phyloP scores from a whole-genome alignment of 1,139 yeast genomes.

The Zygosaccharomyces sapae region DNA sequence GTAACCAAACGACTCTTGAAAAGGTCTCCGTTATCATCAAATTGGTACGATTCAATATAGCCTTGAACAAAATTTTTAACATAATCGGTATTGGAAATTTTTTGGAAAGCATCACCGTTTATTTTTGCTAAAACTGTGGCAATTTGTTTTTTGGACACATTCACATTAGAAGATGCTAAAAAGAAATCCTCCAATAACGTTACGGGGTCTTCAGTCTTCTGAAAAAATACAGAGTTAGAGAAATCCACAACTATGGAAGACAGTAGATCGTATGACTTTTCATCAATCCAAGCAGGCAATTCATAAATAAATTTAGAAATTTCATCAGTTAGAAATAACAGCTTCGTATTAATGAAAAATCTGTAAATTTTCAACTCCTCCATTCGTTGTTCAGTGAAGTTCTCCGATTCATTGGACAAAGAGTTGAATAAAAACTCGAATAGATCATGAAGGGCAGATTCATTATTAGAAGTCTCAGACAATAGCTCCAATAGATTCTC shows the following conservation, averaged over 20 bases:
- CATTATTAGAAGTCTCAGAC: constrained; percentile 12
- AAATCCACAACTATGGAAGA: constrained; percentile 33
- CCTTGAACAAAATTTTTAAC: constrained; percentile 34
- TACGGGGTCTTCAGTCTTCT: constrained; percentile 23
- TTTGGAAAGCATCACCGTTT: constrained; percentile 15
- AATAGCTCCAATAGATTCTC: constrained; percentile 17
- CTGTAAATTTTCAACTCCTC: constrained; percentile 31
- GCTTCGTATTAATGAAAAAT: constrained; percentile 28
- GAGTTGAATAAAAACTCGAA: constrained; percentile 7
- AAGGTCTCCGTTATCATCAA: constrained; percentile 25
- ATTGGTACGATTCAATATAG: constrained; percentile 32
- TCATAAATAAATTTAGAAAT: constrained; percentile 34
- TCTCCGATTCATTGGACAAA: constrained; percentile 28
- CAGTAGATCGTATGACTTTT: constrained; percentile 29
- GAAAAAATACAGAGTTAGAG: constrained; percentile 29
- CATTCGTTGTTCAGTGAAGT: constrained; percentile 20
- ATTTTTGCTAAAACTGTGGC: constrained; percentile 24
- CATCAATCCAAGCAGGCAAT: constrained; percentile 36
- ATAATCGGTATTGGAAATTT: constrained; percentile 28
- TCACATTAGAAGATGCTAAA: constrained; percentile 22
- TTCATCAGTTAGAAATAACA: constrained; percentile 19
- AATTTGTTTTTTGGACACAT: constrained; percentile 20
- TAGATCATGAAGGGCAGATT: constrained; percentile 10
- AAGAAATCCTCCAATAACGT: constrained; percentile 34
- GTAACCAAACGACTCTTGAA: constrained; percentile 35